Conservation (phyloP, 371 early-diverging fungal genomes). For the Caulochytrium protostelioides region DNA sequence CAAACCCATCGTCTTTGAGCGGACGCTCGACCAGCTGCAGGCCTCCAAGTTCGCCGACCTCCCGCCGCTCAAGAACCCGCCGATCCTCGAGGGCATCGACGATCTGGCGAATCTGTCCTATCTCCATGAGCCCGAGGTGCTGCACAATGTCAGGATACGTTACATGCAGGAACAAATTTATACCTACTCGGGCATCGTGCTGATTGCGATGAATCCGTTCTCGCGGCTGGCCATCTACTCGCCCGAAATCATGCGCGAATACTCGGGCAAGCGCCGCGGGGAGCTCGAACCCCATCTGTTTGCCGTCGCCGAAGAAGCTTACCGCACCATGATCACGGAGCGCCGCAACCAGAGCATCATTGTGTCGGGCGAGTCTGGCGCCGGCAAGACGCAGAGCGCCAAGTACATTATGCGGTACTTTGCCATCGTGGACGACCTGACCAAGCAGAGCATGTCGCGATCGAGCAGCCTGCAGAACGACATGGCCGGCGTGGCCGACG, state of each 20-base stretch:
- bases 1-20: slow-evolving; percentile 27
- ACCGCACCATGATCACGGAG: slow-evolving; percentile 76
- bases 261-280: slow-evolving; percentile 77
- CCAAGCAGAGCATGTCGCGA: slow-evolving; percentile 10
- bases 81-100: slow-evolving; percentile 64
- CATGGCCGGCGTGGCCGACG: slow-evolving; percentile 1
- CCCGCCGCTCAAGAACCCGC: slow-evolving; percentile 78
- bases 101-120: slow-evolving; percentile 77
- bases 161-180: slow-evolving; percentile 82
- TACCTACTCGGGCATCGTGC: slow-evolving; percentile 97
- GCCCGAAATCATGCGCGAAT: slow-evolving; percentile 64
- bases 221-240: slow-evolving; percentile 65
- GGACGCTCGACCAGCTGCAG: slow-evolving; percentile 40
- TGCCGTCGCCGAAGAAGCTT: slow-evolving; percentile 94
- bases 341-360: slow-evolving; percentile 90
- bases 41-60: slow-evolving; percentile 40
- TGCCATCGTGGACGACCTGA: slow-evolving; percentile 63
- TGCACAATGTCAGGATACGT: slow-evolving; percentile 68
- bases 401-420: slow-evolving; percentile 96
- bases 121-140: slow-evolving; percentile 66
- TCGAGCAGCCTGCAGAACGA: not conserved
- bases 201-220: slow-evolving; percentile 97
- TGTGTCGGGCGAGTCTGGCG: slow-evolving; percentile 93
- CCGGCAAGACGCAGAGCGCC: slow-evolving; percentile 89
- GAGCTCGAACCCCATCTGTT: slow-evolving; percentile 97